Evolutionary conservation across 2,329 filamentous ascomycete genomes (phyloP).

Genomic region (Cylindrodendrum hubeiense): DNA sequence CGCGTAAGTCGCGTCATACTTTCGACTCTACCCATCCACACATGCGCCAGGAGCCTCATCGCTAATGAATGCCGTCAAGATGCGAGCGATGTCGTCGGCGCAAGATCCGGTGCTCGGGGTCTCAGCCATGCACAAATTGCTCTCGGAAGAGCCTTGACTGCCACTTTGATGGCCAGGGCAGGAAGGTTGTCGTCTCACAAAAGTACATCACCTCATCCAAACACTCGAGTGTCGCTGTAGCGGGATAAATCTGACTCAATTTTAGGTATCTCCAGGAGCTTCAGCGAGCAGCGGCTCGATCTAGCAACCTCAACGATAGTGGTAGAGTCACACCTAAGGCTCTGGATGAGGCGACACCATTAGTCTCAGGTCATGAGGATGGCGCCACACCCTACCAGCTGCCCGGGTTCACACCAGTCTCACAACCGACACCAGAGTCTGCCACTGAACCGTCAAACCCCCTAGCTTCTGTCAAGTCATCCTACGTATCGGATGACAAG

Average conservation of each 20-base stretch:
- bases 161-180: slow-evolving; percentile 17
- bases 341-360: too few relatives aligned
- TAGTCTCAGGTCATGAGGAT: not conserved
- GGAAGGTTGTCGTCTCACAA: slow-evolving; percentile 21
- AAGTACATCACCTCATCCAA: not conserved
- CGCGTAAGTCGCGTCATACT: slow-evolving; percentile 1
- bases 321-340: not conserved
- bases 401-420: slow-evolving; percentile 5
- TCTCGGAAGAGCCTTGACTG: slow-evolving; percentile 14
- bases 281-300: slow-evolving; percentile 10
- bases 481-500: slow-evolving; percentile 16
- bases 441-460: slow-evolving; percentile 20
- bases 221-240: not conserved
- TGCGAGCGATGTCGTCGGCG: slow-evolving; percentile 22
- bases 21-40: not conserved
- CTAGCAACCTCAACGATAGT: not conserved
- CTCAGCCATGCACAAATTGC: slow-evolving; percentile 22
- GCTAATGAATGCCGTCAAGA: slow-evolving; percentile 7
- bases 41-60: not conserved
- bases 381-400: not conserved
- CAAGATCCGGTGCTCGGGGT: slow-evolving; percentile 24
- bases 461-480: slow-evolving; percentile 18
- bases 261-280: slow-evolving; percentile 21
- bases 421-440: slow-evolving; percentile 18
- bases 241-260: not conserved